These are phyloP conservation scores for Leishmania guyanensis DNA, from an alignment of 208 protist genomes.

Conservation along the genomic window DNA sequence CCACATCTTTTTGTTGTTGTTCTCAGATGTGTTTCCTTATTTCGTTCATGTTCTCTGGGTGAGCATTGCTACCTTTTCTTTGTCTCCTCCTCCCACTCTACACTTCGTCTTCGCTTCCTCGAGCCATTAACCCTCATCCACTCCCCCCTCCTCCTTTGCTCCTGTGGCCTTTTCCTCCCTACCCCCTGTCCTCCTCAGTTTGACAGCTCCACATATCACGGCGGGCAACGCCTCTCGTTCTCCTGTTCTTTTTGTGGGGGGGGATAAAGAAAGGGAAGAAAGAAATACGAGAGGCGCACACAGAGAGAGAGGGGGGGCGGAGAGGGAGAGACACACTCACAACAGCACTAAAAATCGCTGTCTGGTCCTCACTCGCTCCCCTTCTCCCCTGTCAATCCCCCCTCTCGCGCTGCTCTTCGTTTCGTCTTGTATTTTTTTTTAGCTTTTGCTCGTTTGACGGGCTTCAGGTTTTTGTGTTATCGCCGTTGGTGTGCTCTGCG, in stretches of 20 bases:
- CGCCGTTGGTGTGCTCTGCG: no score
- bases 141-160: background rate
- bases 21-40: no score
- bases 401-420: no score
- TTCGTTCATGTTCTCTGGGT: background rate
- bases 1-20: background rate
- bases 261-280: no score
- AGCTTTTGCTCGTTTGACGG: no score
- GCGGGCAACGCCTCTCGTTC: no score
- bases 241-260: no score
- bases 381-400: background rate
- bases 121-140: background rate
- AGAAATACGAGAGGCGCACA: no score
- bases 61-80: background rate
- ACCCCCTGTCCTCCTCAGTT: background rate
- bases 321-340: no score
- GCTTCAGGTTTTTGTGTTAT: no score
- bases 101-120: background rate
- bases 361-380: background rate
- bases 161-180: background rate
- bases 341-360: background rate
- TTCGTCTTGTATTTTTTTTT: no score
- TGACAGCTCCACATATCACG: background rate
- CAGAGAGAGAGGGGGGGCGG: no score
- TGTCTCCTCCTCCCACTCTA: background rate